Percentiles rank a stretch among this genome's conserved stretches.
Conservation (phyloP, 2,329 filamentous ascomycete genomes). For the Graphilbum fragrans region DNA sequence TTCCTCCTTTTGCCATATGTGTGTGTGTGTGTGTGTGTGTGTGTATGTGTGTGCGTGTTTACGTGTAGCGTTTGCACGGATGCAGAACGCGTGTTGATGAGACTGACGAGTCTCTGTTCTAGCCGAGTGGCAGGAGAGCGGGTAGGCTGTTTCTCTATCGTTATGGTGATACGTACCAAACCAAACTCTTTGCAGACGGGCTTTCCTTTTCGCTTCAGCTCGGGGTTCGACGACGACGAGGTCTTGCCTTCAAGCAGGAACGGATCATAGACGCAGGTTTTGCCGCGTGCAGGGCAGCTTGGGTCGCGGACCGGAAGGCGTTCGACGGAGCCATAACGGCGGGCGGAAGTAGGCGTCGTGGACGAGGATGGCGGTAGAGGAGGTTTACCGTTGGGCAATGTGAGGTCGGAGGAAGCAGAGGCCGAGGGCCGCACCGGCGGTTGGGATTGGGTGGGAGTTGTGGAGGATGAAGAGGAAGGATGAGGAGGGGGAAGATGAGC, state of each 20-base stretch:
- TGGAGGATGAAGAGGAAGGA: constrained; percentile 17
- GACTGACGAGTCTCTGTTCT: too few relatives aligned
- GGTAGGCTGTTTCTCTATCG: background rate
- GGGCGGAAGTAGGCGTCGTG: too few relatives aligned
- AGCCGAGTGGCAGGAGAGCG: too few relatives aligned
- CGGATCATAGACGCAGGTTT: constrained; percentile 51
- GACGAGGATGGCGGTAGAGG: background rate
- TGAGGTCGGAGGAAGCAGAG: constrained; percentile 2
- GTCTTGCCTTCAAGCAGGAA: constrained; percentile 32
- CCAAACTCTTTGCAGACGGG: constrained; percentile 52
- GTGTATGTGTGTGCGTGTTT: too few relatives aligned
- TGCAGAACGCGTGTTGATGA: too few relatives aligned
- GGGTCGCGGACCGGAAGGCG: constrained; percentile 47
- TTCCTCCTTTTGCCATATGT: background rate
- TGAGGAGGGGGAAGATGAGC: background rate
- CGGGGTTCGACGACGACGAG: constrained; percentile 30
- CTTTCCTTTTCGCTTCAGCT: constrained; percentile 42
- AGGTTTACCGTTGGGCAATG: constrained; percentile 16
- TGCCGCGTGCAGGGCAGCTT: constrained; percentile 38
- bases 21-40: too few relatives aligned
- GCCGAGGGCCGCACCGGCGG: background rate
- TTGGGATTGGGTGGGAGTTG: background rate
- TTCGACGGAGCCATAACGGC: constrained; percentile 13
- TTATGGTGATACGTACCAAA: constrained; percentile 42
- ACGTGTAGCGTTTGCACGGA: too few relatives aligned